Evolutionary conservation across 176 grass and related monocot species (phyloP), one percentile per base, ranked within the genome.

Genomic region (Phyllostachys edulis): DNA sequence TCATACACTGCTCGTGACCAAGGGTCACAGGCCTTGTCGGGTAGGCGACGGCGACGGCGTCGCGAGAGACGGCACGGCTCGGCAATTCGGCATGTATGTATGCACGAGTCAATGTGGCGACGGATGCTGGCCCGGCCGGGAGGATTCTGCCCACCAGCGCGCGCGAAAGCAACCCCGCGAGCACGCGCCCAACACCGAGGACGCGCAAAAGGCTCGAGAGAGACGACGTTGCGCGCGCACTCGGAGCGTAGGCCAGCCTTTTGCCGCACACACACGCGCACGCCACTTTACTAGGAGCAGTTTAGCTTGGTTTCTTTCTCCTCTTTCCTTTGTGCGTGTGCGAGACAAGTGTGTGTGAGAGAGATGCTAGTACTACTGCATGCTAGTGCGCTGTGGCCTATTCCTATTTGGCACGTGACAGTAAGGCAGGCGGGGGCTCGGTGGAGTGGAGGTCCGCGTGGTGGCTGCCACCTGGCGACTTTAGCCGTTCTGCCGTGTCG

Each of bases 151-250:
- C 12, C 76, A 66, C 87, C 71, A 82, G 52, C 82, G 40, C 12
- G 65, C 62, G 27, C 57, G 92, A 94, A 65, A 88, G 89, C 88
- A 49, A 94, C 90, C 60, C 26, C 77, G 78, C 87, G 78, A 60
- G 84, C 92, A 94, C 90, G 90, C 89, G 85, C 82, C 82, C 49
- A 69, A 11, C 92, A 73, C 69, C 41, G 52, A 81, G 76, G 76
- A 71, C 21, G 32, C 64, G 41, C 36, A 4, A 27, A 71, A 77
- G 52, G 51, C 63, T 44, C 69, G 21, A 13, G 59, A 63, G 21
- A 13, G 67, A 63, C 71, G 64, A 21, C 52, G n/a, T n/a, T n/a
- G 75, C 62, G 40, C 14, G 69, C 88, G 67, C 85, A 49, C 67
- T 36, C 47, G 41, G 41, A 17, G 42, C 44, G 2, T 71, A 71